Percentiles rank a stretch among this genome's conserved stretches.
These are phyloP conservation scores for Corchorus capsularis DNA, from an alignment of 345 rosid species.

Conservation along the genomic window DNA sequence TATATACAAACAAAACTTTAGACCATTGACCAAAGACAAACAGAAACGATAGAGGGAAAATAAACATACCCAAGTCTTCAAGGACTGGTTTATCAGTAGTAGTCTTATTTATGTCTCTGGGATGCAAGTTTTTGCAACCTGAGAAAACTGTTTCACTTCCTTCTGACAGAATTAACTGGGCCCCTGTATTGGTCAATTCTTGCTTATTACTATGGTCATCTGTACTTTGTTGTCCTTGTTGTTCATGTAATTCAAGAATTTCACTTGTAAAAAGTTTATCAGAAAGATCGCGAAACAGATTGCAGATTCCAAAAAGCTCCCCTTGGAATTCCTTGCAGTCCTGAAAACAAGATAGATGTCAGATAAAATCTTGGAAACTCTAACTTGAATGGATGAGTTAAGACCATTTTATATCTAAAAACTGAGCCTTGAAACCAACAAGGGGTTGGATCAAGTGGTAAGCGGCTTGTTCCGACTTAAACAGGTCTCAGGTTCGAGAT, in stretches of 20 bases:
- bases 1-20: background rate
- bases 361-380: background rate
- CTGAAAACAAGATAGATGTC: conserved; percentile 41
- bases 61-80: conserved; percentile 59
- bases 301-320: conserved; percentile 91
- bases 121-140: conserved; percentile 17
- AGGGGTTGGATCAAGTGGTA: too few species aligned
- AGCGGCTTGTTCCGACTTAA: too few species aligned
- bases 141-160: conserved; percentile 21
- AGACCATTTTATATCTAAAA: background rate
- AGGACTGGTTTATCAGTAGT: conserved; percentile 39
- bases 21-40: background rate
- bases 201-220: conserved; percentile 22
- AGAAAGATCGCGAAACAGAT: conserved; percentile 88
- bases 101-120: conserved; percentile 23
- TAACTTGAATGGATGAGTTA: background rate
- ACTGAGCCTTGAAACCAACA: background rate
- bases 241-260: conserved; percentile 58
- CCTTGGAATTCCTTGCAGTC: conserved; percentile 95
- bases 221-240: conserved; percentile 35
- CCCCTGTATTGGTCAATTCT: conserved; percentile 32
- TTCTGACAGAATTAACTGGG: conserved; percentile 22
- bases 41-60: background rate
- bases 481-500: too few species aligned
- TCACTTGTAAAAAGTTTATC: conserved; percentile 88